Base-by-base conservation (phyloP, 768 basidiomycete species). In the Floccularia luteovirens region DNA sequence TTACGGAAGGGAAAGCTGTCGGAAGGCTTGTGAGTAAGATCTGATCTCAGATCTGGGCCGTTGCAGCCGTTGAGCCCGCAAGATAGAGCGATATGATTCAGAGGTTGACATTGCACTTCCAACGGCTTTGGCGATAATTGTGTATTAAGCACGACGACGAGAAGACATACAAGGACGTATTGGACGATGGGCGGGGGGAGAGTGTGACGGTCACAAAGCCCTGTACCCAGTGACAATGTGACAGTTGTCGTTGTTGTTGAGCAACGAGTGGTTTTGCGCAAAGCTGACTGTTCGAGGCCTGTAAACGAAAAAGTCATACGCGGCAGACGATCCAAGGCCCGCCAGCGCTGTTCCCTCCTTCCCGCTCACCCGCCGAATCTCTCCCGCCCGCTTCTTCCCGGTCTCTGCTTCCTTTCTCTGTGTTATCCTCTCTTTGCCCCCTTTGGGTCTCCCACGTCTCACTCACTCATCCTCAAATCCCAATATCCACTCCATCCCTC, bases 241-340 rank as follows among this genome's bases (percentile, higher is more conserved):
- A 42, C 43, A 38, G 39, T 43, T 45, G 43, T 45, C 42, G 45
- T 46, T 38, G 44, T 43, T 23, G 13, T 13, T 20, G 20, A 1
- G 40, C 36, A 41, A 45, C 37, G 35, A 44, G 42, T 45, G 43
- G 36, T 27, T 48, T 41, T 36, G 38, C 36, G 27, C 35, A 31
- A 30, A 33, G 34, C 43, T 45, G 31, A 36, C 39, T 45, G 33
- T 43, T 41, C 31, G 31, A 41, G 43, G 43, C 43, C 24, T 40
- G 43, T 40, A 41, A 40, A 28, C 33, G 43, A 38, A 39, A 45
- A 45, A 45, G 39, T 44, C 43, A 44, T 32, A 40, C 43, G 38
- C 43, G 34, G 34, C 34, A 12, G 34, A n/a, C n/a, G 19, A 19
- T n/a, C 34, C 13, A 36, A 12, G n/a, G 19, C 34, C 12, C 34